phyloP scores from a whole-genome alignment of 1,284 basidiomycete genomes.

The Bjerkandera adusta region DNA sequence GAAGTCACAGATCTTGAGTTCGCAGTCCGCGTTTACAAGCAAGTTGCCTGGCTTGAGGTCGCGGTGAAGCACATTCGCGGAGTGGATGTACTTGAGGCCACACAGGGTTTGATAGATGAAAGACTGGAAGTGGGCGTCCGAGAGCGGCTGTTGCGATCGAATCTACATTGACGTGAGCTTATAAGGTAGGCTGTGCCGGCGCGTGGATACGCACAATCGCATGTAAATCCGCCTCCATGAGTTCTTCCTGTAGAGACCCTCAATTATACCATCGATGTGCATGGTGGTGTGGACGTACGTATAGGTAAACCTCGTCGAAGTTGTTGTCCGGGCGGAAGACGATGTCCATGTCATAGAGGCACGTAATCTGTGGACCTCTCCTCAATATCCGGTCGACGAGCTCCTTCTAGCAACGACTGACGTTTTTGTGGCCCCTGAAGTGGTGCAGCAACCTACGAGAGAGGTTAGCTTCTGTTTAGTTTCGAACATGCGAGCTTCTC shows the following conservation, averaged over 20 bases:
- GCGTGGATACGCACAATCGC: conserved; percentile 73
- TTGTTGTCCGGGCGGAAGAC: conserved; percentile 86
- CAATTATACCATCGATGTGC: not conserved
- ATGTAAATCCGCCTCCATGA: conserved; percentile 99
- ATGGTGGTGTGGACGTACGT: conserved; percentile 47
- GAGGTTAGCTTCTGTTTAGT: conserved; percentile 7
- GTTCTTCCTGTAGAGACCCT: conserved; percentile 67
- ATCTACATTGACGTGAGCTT: conserved; percentile 53
- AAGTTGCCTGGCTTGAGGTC: conserved; percentile 97
- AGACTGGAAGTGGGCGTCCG: conserved; percentile 97
- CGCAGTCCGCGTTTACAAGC: conserved; percentile 98
- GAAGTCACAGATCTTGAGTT: conserved; percentile 98
- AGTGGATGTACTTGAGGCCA: conserved; percentile 98
- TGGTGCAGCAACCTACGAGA: conserved; percentile 79
- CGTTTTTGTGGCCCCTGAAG: conserved; percentile 97
- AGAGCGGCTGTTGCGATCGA: conserved; percentile 95
- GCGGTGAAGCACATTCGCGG: conserved; percentile 95
- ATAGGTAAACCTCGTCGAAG: conserved; percentile 96
- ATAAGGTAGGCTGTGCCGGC: not conserved
- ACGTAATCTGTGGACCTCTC: conserved; percentile 62
- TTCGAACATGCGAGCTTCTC: conserved; percentile 23
- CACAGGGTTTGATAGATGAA: conserved; percentile 99
- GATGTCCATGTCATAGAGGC: conserved; percentile 96
- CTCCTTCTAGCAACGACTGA: conserved; percentile 29
- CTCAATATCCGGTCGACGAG: conserved; percentile 18